Evolutionary conservation across 164 flowering plant genomes (phyloP), one percentile per base, ranked within the genome.

Genomic region (Annona cherimola): DNA sequence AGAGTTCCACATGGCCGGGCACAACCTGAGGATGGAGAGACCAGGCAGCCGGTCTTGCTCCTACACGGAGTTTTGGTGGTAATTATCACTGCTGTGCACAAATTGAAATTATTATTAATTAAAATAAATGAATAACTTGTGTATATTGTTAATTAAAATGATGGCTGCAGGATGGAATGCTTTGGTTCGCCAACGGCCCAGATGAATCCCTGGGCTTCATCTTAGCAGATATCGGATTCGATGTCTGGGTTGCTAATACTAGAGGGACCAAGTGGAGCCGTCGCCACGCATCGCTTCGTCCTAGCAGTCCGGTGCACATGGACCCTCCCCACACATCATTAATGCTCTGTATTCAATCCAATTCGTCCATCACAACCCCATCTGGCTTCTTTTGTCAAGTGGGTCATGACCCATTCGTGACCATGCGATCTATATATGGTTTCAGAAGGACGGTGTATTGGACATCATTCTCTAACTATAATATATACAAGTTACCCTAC

Each of bases 61-160:
- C 96, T 89, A 62, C 96, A 90, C 75, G 93, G 96, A 0, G 84
- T 90, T 14, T 82, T 89, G 46, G 89, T 86, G 84, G 93, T 90
- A 82, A 46, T 82, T 68, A 42, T 35, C 8, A 11, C 12, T 63
- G 39, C 42, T 45, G 50, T 45, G 9, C 9, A 45, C 1, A 26
- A 26, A 0, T 26, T 45, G 50, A 4, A 45, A 8, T 8, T 8
- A 45, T 45, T 8, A 45, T 45, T 4, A 4, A 45, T 45, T 4
- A 4, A 8, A 45, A 45, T 45, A 8, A 4, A 45, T 8, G 50
- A 45, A 45, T 4, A 4, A 1, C 9, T 4, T 45, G 50, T 1
- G 50, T 45, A 8, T 45, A 8, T 4, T 1, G 50, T 1, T 45
- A 8, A 45, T 45, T 45, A 4, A 1, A 0, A 8, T 45, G 5